Evolutionary conservation across 306 rosid genomes (phyloP).

Genomic region (Abrus precatorius): DNA sequence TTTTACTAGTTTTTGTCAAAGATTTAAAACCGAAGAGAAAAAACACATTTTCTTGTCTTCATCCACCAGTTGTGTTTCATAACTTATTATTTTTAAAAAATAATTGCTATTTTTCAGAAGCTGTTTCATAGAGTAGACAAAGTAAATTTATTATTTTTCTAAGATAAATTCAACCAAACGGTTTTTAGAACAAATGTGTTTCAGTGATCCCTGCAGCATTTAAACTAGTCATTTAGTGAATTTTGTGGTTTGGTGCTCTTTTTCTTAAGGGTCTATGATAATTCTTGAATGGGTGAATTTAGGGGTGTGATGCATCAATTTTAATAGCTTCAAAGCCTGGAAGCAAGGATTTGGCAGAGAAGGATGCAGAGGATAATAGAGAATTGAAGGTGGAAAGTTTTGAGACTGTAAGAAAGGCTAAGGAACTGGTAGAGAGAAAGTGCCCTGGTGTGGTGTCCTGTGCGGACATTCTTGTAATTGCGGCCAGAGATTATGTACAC

Average conservation of each 20-base stretch:
- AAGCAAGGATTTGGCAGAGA: slow-evolving; percentile 75
- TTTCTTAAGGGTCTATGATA: slow-evolving; percentile 2
- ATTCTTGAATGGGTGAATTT: slow-evolving; percentile 21
- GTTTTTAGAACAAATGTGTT: neutral
- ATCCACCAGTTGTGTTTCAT: no score
- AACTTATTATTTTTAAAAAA: no score
- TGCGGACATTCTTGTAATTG: slow-evolving; percentile 93
- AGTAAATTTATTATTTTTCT: no score
- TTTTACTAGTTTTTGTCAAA: slow-evolving; percentile 15
- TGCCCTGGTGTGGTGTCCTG: slow-evolving; percentile 92
- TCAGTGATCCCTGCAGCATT: neutral
- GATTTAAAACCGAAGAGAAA: neutral
- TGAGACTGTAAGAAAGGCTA: slow-evolving; percentile 75
- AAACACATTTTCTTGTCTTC: neutral
- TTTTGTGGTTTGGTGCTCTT: neutral
- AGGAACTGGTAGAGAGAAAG: slow-evolving; percentile 80
- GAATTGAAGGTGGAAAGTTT: slow-evolving; percentile 77
- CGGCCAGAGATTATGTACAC: slow-evolving; percentile 92
- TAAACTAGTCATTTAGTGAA: neutral
- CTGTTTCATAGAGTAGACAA: no score
- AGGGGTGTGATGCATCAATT: slow-evolving; percentile 96
- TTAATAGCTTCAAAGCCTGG: slow-evolving; percentile 67
- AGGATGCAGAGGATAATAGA: slow-evolving; percentile 78
- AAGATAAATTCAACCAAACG: no score
- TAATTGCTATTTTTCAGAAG: no score